Conservation (phyloP, 2,329 filamentous ascomycete species). For the Penicillium capsulatum region DNA sequence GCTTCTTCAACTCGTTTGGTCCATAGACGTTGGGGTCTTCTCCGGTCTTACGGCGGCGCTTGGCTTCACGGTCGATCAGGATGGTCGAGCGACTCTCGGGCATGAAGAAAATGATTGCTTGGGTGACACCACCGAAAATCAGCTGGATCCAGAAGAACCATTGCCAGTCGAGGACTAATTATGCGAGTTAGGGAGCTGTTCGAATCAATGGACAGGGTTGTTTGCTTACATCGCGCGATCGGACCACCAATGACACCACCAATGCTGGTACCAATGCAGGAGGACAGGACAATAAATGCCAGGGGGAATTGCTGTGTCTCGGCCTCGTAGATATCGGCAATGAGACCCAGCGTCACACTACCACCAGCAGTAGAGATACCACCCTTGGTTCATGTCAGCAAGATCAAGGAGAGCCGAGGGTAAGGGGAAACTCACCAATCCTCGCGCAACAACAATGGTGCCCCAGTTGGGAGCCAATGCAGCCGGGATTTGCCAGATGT, state of each 20-base stretch:
- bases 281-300: constrained; percentile 53
- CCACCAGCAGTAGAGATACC: constrained; percentile 58
- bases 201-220: too few species aligned
- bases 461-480: constrained; percentile 66
- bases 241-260: constrained; percentile 51
- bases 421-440: constrained; percentile 41
- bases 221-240: constrained; percentile 33
- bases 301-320: constrained; percentile 54
- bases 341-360: constrained; percentile 57
- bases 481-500: constrained; percentile 67
- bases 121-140: constrained; percentile 53
- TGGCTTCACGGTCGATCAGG: constrained; percentile 55
- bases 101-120: constrained; percentile 46
- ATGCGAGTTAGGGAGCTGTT: background rate
- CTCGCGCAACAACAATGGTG: constrained; percentile 60
- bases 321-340: constrained; percentile 55
- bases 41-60: constrained; percentile 48
- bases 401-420: background rate
- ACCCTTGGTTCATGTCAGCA: constrained; percentile 26
- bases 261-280: constrained; percentile 49
- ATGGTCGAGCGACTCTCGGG: constrained; percentile 56
- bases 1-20: constrained; percentile 57
- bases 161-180: constrained; percentile 42
- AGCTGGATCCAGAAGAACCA: constrained; percentile 62
- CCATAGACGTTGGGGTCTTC: constrained; percentile 55